Conservation (phyloP, 139 green algal genomes). For the Trebouxia sp. region DNA sequence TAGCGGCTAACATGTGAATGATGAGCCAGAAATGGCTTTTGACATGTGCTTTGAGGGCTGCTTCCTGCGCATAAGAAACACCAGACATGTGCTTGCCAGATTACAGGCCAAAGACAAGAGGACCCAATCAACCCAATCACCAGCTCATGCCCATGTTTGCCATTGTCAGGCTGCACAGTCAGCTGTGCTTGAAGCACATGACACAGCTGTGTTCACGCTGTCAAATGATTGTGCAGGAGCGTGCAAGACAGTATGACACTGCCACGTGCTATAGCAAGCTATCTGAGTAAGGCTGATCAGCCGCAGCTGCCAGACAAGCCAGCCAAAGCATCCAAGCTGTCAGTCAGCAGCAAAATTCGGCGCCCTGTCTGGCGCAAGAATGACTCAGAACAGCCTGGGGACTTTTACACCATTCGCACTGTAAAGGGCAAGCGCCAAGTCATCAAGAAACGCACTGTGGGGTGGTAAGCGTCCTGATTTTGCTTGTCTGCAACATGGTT, state of each 20-base stretch:
- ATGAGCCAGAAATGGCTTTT: too few species aligned
- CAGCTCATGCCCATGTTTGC: too few species aligned
- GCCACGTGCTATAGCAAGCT: not conserved
- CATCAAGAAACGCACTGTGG: not conserved
- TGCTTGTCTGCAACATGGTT: too few species aligned
- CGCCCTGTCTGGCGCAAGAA: not conserved
- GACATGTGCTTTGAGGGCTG: too few species aligned
- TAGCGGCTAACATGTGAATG: too few species aligned
- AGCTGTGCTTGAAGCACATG: too few species aligned
- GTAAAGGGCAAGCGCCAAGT: constrained; percentile 30
- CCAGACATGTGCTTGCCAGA: too few species aligned
- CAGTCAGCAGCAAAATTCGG: not conserved
- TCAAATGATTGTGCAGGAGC: not conserved
- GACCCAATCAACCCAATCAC: too few species aligned
- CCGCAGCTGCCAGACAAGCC: not conserved
- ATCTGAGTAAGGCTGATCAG: not conserved
- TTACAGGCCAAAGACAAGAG: too few species aligned
- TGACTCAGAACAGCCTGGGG: not conserved
- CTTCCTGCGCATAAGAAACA: too few species aligned
- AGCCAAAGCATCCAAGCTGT: not conserved
- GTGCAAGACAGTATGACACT: not conserved
- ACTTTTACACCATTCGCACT: constrained; percentile 31
- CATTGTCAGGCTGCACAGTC: too few species aligned
- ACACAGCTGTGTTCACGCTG: too few species aligned
- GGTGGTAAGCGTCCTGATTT: not conserved